A percentile compares a stretch with the other conserved stretches of the same genome.
Conservation (phyloP, 139 green algal genomes). For the Raphidocelis subcapitata region DNA sequence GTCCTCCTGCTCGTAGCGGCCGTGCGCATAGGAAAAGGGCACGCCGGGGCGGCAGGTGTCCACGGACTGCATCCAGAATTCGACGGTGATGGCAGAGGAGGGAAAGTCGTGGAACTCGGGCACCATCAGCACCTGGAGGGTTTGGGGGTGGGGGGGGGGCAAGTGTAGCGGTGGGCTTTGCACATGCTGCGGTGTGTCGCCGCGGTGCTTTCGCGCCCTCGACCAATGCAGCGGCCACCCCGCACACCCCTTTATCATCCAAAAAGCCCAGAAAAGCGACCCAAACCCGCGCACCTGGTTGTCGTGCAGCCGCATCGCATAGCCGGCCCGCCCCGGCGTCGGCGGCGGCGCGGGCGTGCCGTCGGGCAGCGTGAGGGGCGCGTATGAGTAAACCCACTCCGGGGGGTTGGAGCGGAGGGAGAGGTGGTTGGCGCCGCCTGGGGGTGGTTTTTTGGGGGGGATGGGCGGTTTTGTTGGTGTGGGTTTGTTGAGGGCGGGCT, state of each 20-base stretch:
- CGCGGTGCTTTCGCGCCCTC: too few relatives aligned
- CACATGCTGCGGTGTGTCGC: too few relatives aligned
- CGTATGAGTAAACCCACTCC: conserved; percentile 68
- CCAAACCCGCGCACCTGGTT: conserved; percentile 48
- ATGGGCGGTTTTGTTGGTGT: not conserved
- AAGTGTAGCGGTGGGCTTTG: not conserved
- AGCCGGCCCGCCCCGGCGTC: conserved; percentile 54
- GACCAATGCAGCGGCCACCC: not conserved
- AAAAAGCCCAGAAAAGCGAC: too few relatives aligned
- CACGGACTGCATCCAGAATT: conserved; percentile 86
- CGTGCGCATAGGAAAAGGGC: conserved; percentile 69
- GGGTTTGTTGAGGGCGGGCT: not conserved
- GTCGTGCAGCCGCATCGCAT: conserved; percentile 73
- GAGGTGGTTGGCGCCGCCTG: conserved; percentile 53
- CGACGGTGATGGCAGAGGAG: conserved; percentile 68
- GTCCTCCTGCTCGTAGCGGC: conserved; percentile 67
- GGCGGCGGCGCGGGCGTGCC: conserved; percentile 51
- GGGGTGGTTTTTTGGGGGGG: not conserved
- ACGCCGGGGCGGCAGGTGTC: conserved; percentile 63
- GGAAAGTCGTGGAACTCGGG: conserved; percentile 79
- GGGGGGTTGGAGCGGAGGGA: conserved; percentile 47
- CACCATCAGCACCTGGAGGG: conserved; percentile 68
- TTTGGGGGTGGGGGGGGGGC: not conserved
- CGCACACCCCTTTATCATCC: too few relatives aligned
- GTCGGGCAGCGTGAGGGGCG: conserved; percentile 55